Evolutionary conservation across 2,329 filamentous ascomycete genomes (phyloP), one percentile per base, ranked within the genome.

Genomic region (Aspergillus tubingensis): DNA sequence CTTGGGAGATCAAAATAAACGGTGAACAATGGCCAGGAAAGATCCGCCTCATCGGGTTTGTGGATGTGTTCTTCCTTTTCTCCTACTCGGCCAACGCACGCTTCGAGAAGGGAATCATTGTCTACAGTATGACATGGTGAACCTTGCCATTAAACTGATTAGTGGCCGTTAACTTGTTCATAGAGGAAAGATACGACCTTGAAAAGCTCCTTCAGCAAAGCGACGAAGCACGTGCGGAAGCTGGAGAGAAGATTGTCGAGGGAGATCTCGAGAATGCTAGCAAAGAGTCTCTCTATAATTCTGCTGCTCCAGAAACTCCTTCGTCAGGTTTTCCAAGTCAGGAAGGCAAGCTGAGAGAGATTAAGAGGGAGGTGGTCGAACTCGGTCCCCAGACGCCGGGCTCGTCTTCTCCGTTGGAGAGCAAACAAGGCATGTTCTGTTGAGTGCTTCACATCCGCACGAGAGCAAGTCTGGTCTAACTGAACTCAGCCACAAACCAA

Each of bases 11-110:
- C 5, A 41, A 39, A 11, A 58, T 62, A 19, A 47, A 62, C 38
- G 54, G 44, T 7, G 36, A 62, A 39, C 61, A 61, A 58, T 62
- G 61, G 61, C 30, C 54, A 5, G 61, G 58, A 10, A 62, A 60
- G 21, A 62, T 62, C 41, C 61, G 61, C 8, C 54, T 62, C 3
- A 52, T 62, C 30, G 61, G 58, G 5, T 62, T 62, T n/a, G 44
- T 62, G 8, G 61, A 62, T 15, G 61, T 60, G 8, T 62, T 62
- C 32, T 62, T 62, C 30, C 38, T 62, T 15, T 52, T 62, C 50
- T 60, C 61, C 13, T 62, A 62, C 54, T 62, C 61, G 7, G 58
- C 61, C 49, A 60, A 58, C 27, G 54, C 48, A 11, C 27, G 61
- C 5, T 62, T 62, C 41, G 61, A 62, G 44, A 48, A 57, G n/a